These are phyloP conservation scores for Patellaria atrata DNA, from an alignment of 495 filamentous ascomycete genomes.

Conservation along the genomic window DNA sequence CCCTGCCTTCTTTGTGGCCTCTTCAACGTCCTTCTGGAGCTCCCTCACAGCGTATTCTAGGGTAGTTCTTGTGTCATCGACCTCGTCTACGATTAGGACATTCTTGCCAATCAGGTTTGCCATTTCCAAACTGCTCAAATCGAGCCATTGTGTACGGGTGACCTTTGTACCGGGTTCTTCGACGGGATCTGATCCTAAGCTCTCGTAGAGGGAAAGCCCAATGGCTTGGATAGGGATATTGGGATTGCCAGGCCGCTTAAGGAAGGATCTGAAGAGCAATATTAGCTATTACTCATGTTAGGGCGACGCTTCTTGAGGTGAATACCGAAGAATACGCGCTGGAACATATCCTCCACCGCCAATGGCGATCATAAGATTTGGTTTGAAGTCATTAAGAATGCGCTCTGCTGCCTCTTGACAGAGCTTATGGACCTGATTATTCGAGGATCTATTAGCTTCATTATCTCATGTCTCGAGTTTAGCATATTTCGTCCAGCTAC, in stretches of 20 bases:
- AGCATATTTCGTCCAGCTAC: neutral
- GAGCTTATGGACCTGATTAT: constrained; percentile 92
- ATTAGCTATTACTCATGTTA: neutral
- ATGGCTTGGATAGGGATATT: constrained; percentile 99
- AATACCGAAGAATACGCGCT: constrained; percentile 79
- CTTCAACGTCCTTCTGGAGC: constrained; percentile 89
- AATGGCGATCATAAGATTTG: constrained; percentile 97
- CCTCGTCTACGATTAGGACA: constrained; percentile 96
- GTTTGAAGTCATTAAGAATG: constrained; percentile 73
- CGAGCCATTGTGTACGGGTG: constrained; percentile 95
- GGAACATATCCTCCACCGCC: constrained; percentile 96
- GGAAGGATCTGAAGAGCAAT: constrained; percentile 84
- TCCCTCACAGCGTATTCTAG: constrained; percentile 94
- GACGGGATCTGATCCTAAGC: constrained; percentile 42
- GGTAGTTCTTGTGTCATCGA: constrained; percentile 94
- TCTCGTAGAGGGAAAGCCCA: constrained; percentile 92
- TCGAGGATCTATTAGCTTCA: too few species aligned
- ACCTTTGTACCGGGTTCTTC: constrained; percentile 83
- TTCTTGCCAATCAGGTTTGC: constrained; percentile 89
- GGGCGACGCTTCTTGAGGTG: neutral
- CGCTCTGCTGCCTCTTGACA: constrained; percentile 69
- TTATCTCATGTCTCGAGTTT: too few species aligned
- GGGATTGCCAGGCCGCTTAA: constrained; percentile 70
- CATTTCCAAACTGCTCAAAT: constrained; percentile 79
- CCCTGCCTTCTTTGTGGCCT: constrained; percentile 57